Evolutionary conservation across 345 rosid genomes (phyloP), one percentile per base, ranked within the genome.

Genomic region (Gossypium thurberi): DNA sequence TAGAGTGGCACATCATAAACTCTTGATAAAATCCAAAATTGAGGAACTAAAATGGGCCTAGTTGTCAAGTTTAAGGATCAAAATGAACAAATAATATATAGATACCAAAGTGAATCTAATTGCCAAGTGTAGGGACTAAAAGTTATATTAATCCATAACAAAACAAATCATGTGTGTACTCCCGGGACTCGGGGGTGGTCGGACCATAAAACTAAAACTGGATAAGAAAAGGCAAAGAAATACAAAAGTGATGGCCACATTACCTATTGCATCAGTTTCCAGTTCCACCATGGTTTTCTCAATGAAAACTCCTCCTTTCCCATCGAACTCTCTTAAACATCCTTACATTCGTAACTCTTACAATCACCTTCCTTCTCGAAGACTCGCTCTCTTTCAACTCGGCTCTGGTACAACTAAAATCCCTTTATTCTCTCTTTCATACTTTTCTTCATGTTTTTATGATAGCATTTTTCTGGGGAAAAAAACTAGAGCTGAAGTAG

Each of bases 301-400:
- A 3, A 13, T 40, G 3, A 20, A 37, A 7, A 44, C 48, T 1
- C 43, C 59, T 57, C 20, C 37, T 17, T 14, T 65, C 51, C 20
- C 18, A 3, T 56, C 61, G 10, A 40, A 43, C 62, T 59, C 72
- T 9, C 17, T 47, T 76, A 80, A 25, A 3, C 26, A 10, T 61
- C 46, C 14, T 18, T 14, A 6, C 37, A 43, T 25, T 5, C 56
- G 21, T 69, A 11, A 44, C 69, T 26, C 81, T 52, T 25, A 4
- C 80, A 7, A 21, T 71, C 64, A 69, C 74, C 60, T 23, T 75
- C 77, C 76, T 43, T 78, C 85, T 61, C 78, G 85, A 55, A 78
- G 85, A 69, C 82, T 84, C 12, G 84, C 85, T 71, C 85, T 84
- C 70, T 69, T 84, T 42, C 82, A 80, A 60, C 81, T 80, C 7